Evolutionary conservation across 805 yeast genomes (phyloP).

Genomic region (Starmera caribaea): DNA sequence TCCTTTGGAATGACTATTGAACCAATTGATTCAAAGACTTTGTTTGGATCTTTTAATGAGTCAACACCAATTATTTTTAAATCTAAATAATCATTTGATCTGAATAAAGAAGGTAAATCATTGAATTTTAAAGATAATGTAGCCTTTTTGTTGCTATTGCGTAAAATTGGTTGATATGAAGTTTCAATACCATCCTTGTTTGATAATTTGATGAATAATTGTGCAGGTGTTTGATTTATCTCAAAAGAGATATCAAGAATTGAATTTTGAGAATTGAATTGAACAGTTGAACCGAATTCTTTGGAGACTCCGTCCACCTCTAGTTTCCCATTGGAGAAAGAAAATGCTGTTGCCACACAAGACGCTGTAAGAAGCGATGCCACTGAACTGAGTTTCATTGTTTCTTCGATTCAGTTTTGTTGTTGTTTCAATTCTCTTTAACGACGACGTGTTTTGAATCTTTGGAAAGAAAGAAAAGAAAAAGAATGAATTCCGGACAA

Average conservation of each 20-base stretch:
- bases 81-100: slow-evolving; percentile 7
- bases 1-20: slow-evolving; percentile 11
- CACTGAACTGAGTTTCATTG: too few species aligned
- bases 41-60: slow-evolving; percentile 2
- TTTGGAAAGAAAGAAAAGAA: too few species aligned
- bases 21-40: slow-evolving; percentile 8
- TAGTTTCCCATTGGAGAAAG: background rate
- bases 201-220: slow-evolving; percentile 12
- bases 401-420: too few species aligned
- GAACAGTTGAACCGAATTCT: slow-evolving; percentile 2
- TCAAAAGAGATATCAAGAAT: slow-evolving; percentile 8
- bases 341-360: too few species aligned
- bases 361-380: too few species aligned
- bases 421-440: too few species aligned
- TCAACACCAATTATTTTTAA: slow-evolving; percentile 12
- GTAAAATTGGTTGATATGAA: slow-evolving; percentile 16
- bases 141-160: slow-evolving; percentile 4
- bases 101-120: slow-evolving; percentile 16
- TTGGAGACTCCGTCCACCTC: background rate
- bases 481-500: too few species aligned
- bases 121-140: slow-evolving; percentile 10
- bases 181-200: slow-evolving; percentile 14
- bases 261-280: slow-evolving; percentile 7
- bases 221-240: slow-evolving; percentile 1
- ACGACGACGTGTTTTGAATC: too few species aligned